phyloP scores from a whole-genome alignment of 2,329 filamentous ascomycete species.

The Zymoseptoria passerinii region DNA sequence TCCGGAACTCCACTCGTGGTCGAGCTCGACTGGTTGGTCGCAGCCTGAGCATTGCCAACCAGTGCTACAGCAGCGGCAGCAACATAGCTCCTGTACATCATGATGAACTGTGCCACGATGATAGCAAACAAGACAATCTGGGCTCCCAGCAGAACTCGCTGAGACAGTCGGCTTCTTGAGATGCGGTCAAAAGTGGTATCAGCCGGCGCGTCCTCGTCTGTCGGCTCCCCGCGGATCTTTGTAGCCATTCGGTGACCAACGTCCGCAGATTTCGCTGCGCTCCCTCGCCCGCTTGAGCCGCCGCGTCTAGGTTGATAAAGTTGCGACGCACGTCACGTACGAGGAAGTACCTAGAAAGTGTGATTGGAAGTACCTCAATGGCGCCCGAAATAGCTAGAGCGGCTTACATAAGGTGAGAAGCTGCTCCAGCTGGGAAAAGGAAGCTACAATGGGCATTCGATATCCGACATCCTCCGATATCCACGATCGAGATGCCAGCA shows the following conservation, averaged over 20 bases:
- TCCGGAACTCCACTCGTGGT: slow-evolving; percentile 43
- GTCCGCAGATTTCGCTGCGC: not conserved
- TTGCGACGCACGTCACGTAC: not conserved
- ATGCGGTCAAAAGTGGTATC: not conserved
- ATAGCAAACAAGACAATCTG: slow-evolving; percentile 23
- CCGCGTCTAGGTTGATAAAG: not conserved
- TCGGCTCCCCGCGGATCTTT: not conserved
- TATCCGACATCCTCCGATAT: too few species aligned
- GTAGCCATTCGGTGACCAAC: not conserved
- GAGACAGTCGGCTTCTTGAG: not conserved
- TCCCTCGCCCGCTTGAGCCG: not conserved
- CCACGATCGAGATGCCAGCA: not conserved
- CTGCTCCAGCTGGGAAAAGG: not conserved
- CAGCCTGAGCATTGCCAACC: slow-evolving; percentile 13
- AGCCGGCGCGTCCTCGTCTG: not conserved
- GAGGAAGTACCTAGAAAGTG: not conserved
- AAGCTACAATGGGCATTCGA: not conserved
- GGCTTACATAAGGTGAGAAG: not conserved
- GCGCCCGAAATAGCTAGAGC: not conserved
- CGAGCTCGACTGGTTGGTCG: slow-evolving; percentile 11
- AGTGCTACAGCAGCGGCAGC: slow-evolving; percentile 21
- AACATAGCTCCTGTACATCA: slow-evolving; percentile 27
- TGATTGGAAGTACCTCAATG: not conserved
- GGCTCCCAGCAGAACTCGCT: slow-evolving; percentile 3
- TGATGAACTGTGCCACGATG: slow-evolving; percentile 22